Conservation (phyloP, 768 basidiomycete species). For the Boletus sp. region DNA sequence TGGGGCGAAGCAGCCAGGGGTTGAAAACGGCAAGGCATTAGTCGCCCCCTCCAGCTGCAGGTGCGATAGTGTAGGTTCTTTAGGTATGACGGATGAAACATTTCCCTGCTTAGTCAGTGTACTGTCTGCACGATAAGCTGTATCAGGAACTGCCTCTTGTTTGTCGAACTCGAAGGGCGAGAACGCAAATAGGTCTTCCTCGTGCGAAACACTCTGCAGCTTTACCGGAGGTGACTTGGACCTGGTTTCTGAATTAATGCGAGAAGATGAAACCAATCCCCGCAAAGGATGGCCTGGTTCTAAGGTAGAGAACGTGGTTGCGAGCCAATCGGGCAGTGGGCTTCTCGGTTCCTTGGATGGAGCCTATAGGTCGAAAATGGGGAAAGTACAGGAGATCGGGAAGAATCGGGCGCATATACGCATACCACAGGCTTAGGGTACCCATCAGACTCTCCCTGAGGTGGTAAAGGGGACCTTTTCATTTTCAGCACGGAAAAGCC, state of each 20-base stretch:
- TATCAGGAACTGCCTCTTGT: not conserved
- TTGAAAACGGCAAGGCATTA: slow-evolving; percentile 23
- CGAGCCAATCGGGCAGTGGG: slow-evolving; percentile 56
- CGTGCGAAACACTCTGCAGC: slow-evolving; percentile 2
- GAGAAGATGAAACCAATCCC: slow-evolving; percentile 27
- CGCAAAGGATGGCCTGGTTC: slow-evolving; percentile 35
- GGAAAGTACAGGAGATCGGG: slow-evolving; percentile 10
- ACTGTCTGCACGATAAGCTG: not conserved
- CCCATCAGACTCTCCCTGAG: slow-evolving; percentile 7
- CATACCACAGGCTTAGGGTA: slow-evolving; percentile 22
- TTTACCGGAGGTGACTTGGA: not conserved
- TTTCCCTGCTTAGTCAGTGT: not conserved
- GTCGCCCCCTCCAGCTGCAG: not conserved
- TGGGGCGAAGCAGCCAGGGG: slow-evolving; percentile 21
- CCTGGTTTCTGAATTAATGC: slow-evolving; percentile 2
- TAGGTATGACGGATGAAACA: not conserved
- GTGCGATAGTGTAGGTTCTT: not conserved
- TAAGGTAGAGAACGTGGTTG: slow-evolving; percentile 49
- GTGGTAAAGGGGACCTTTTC: slow-evolving; percentile 16
- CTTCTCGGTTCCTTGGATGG: slow-evolving; percentile 23
- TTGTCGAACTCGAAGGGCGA: slow-evolving; percentile 24
- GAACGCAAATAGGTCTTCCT: slow-evolving; percentile 29
- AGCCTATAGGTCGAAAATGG: slow-evolving; percentile 13
- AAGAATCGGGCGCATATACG: slow-evolving; percentile 28
- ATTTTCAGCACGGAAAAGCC: slow-evolving; percentile 46